phyloP scores from a whole-genome alignment of 1,284 basidiomycete species.

The Cronartium quercuum region DNA sequence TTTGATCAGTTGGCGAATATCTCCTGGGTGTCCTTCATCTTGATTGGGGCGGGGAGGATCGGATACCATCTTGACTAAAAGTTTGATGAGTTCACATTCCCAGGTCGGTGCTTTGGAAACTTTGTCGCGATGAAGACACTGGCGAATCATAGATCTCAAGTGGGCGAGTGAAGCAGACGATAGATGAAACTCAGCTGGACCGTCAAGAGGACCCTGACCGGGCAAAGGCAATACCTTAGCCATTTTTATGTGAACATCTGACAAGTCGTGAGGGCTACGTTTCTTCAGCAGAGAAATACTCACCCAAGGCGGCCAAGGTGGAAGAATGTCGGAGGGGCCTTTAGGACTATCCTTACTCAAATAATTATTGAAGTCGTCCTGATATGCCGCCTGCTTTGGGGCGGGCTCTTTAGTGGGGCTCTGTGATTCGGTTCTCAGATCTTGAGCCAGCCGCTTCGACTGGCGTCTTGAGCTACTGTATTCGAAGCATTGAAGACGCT shows the following conservation, averaged over 20 bases:
- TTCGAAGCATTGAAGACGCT: not conserved
- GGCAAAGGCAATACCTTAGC: not conserved
- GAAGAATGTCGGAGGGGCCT: not conserved
- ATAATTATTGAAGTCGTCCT: not conserved
- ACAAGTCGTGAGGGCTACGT: not conserved
- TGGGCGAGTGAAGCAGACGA: conserved; percentile 55
- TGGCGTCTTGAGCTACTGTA: not conserved
- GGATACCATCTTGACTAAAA: conserved; percentile 64
- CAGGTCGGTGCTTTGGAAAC: conserved; percentile 74
- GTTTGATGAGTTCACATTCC: conserved; percentile 71
- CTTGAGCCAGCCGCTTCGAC: not conserved
- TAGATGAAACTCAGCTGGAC: not conserved
- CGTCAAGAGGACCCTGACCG: not conserved
- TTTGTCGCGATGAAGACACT: conserved; percentile 59
- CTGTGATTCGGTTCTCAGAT: not conserved
- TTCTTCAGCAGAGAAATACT: not conserved
- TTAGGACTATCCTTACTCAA: not conserved
- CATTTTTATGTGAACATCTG: not conserved
- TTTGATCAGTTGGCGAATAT: conserved; percentile 90
- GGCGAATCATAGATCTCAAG: conserved; percentile 76
- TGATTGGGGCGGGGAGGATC: conserved; percentile 51
- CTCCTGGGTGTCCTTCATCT: conserved; percentile 68
- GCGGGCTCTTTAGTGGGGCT: not conserved
- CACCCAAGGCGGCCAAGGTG: not conserved
- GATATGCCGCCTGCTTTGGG: not conserved